Evolutionary conservation across 257 asterid species (phyloP).

Genomic region (Scutellaria barbata): DNA sequence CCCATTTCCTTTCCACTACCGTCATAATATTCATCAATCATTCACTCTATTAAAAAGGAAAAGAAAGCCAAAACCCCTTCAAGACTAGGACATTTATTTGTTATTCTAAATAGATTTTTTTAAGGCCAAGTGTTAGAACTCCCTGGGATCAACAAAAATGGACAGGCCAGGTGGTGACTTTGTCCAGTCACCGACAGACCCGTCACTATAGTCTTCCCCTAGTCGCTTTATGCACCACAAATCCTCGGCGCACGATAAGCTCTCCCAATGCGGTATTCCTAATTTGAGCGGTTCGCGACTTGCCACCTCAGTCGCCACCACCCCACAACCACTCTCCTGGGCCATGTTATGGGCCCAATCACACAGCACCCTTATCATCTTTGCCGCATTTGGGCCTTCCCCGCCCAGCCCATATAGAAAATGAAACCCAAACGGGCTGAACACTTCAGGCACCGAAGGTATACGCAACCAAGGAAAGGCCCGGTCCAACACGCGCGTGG

Average conservation of each 20-base stretch:
- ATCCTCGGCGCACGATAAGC: constrained; percentile 83
- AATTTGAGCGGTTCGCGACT: constrained; percentile 61
- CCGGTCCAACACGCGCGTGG: constrained; percentile 77
- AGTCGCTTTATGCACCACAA: constrained; percentile 87
- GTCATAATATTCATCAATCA: background rate
- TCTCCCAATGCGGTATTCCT: constrained; percentile 85
- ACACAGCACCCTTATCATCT: constrained; percentile 48
- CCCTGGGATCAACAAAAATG: constrained; percentile 95
- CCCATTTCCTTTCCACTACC: constrained; percentile 27
- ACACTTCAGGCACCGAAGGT: constrained; percentile 82
- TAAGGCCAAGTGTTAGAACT: constrained; percentile 36
- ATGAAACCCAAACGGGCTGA: constrained; percentile 83
- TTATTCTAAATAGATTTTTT: constrained; percentile 24
- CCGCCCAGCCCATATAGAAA: constrained; percentile 91
- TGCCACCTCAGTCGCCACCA: constrained; percentile 93
- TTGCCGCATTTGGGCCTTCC: constrained; percentile 63
- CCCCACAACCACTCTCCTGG: constrained; percentile 62
- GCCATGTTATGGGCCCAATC: constrained; percentile 75
- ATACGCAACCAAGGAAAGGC: constrained; percentile 69
- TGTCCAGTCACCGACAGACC: constrained; percentile 85
- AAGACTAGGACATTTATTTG: background rate
- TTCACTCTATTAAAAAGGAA: background rate
- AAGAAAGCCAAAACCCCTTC: background rate
- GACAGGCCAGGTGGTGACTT: constrained; percentile 75
- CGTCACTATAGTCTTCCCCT: constrained; percentile 80